Percentiles rank a stretch among this genome's conserved stretches.
Conservation (phyloP, 768 basidiomycete genomes). For the Mycena metata region DNA sequence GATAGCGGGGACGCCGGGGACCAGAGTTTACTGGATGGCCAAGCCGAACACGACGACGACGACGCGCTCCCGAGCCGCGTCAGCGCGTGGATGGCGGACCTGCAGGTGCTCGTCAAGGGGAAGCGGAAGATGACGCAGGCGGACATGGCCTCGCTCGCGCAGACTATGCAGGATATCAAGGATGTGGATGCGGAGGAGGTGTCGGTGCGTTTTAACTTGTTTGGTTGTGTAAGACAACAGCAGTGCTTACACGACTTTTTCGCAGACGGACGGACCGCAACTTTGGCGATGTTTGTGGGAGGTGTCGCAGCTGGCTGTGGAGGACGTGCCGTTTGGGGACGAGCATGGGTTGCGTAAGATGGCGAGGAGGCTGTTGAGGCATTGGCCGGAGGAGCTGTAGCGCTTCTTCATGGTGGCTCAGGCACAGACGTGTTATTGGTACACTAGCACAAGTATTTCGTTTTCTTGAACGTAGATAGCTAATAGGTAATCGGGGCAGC, state of each 20-base stretch:
- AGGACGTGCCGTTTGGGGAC: constrained; percentile 36
- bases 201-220: constrained; percentile 7
- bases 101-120: constrained; percentile 23
- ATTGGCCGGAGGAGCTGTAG: constrained; percentile 17
- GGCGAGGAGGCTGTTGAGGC: constrained; percentile 15
- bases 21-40: too few species aligned
- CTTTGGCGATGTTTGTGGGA: constrained; percentile 23
- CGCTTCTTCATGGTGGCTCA: too few species aligned
- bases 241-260: background rate
- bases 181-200: constrained; percentile 13
- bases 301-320: constrained; percentile 22
- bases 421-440: background rate
- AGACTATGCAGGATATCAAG: constrained; percentile 11
- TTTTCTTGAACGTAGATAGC: background rate
- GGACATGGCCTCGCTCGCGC: constrained; percentile 8
- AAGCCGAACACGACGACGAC: background rate
- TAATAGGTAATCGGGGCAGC: background rate
- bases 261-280: constrained; percentile 2
- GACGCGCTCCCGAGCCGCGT: background rate
- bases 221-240: too few species aligned
- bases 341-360: constrained; percentile 14
- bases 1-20: background rate
- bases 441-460: background rate
- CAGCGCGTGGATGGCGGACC: constrained; percentile 19
- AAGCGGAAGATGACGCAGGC: constrained; percentile 18